Evolutionary conservation across 768 basidiomycete genomes (phyloP).

Genomic region (Thelephora aurantiotincta): DNA sequence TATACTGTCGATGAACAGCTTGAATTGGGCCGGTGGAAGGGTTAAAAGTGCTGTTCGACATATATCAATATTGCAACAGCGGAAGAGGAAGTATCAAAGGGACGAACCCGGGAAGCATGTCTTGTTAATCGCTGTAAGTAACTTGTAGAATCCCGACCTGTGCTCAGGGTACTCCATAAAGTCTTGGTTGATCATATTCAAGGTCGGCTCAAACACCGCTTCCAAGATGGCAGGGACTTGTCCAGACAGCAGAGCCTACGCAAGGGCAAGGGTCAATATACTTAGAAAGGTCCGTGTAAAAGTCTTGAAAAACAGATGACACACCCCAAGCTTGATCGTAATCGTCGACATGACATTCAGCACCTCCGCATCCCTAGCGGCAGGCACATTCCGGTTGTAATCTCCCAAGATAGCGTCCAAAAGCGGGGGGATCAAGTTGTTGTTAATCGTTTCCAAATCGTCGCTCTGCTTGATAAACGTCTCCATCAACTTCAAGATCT

Average conservation of each 20-base stretch:
- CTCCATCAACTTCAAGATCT: conserved; percentile 88
- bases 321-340: conserved; percentile 66
- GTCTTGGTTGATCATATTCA: conserved; percentile 96
- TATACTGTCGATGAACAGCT: conserved; percentile 89
- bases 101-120: conserved; percentile 81
- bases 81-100: not conserved
- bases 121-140: conserved; percentile 76
- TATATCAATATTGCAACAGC: not conserved
- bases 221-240: conserved; percentile 88
- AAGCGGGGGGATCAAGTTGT: conserved; percentile 78
- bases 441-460: conserved; percentile 80
- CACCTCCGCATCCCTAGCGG: conserved; percentile 87
- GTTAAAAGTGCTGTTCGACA: conserved; percentile 47
- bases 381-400: conserved; percentile 81
- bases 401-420: conserved; percentile 90
- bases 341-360: conserved; percentile 94
- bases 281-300: not conserved
- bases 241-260: conserved; percentile 63
- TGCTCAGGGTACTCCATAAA: conserved; percentile 93
- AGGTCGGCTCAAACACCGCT: conserved; percentile 87
- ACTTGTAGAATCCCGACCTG: conserved; percentile 85
- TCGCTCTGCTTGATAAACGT: conserved; percentile 93
- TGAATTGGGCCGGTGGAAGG: conserved; percentile 79
- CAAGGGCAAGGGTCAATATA: conserved; percentile 7
- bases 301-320: conserved; percentile 15